Evolutionary conservation across 345 rosid genomes (phyloP).

Genomic region (Leavenworthia alabamica): DNA sequence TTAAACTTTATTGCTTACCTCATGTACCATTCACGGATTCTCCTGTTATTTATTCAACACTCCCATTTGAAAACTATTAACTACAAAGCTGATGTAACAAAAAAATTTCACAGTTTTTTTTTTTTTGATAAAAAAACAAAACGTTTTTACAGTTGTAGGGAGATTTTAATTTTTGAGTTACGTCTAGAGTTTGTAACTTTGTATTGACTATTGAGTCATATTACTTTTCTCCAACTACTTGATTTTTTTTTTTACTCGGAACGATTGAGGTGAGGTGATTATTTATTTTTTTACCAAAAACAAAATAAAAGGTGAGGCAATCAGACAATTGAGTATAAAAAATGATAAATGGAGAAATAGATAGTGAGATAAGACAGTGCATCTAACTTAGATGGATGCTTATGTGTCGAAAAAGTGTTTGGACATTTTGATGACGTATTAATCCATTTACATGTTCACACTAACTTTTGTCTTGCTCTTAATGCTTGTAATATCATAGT

Average conservation of each 20-base stretch:
- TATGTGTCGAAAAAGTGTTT: constrained; percentile 11
- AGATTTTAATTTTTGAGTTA: neutral
- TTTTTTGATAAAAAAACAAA: constrained; percentile 1
- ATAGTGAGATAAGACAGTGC: neutral
- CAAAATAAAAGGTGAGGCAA: neutral
- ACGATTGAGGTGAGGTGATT: neutral
- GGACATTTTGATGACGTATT: constrained; percentile 9
- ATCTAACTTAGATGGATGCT: neutral
- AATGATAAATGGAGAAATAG: neutral
- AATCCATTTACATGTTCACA: constrained; percentile 11
- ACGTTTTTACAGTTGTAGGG: neutral
- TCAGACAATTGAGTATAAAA: neutral
- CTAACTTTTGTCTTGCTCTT: constrained; percentile 7
- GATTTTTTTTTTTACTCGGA: neutral
- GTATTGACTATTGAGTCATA: no score
- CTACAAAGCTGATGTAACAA: constrained; percentile 7
- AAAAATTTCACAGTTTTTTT: no score
- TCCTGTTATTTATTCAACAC: neutral
- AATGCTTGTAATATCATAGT: constrained; percentile 1
- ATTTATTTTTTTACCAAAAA: neutral
- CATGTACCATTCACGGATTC: constrained; percentile 12
- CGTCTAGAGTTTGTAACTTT: neutral
- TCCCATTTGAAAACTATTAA: neutral
- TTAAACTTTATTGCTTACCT: constrained; percentile 20
- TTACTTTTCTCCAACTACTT: neutral